phyloP scores from a whole-genome alignment of 1,139 yeast genomes.

The Suhomyces atakaporum region DNA sequence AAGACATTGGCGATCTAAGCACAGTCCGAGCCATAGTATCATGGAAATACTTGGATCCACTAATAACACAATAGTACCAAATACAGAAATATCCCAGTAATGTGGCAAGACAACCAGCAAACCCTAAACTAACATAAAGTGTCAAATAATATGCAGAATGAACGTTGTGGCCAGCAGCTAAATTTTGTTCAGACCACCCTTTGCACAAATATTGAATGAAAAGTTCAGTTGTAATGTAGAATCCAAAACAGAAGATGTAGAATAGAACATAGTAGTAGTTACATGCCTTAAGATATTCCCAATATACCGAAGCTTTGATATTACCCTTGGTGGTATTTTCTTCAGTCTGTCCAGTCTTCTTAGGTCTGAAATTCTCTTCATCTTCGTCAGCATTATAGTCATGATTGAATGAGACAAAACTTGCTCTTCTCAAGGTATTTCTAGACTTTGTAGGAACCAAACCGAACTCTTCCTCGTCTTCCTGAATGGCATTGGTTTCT shows the following conservation, averaged over 20 bases:
- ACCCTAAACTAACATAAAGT: conserved; percentile 24
- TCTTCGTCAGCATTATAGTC: conserved; percentile 23
- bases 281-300: conserved; percentile 30
- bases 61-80: conserved; percentile 31
- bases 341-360: conserved; percentile 22
- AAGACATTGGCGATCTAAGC: conserved; percentile 34
- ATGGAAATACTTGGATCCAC: conserved; percentile 29
- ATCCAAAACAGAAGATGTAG: conserved; percentile 22
- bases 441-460: conserved; percentile 6
- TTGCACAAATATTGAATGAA: conserved; percentile 26
- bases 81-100: conserved; percentile 27
- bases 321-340: conserved; percentile 27
- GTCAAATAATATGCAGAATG: conserved; percentile 21
- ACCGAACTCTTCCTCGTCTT: conserved; percentile 2
- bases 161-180: conserved; percentile 24
- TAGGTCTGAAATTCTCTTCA: conserved; percentile 18
- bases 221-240: conserved; percentile 20
- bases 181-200: conserved; percentile 30
- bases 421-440: conserved; percentile 17
- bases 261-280: conserved; percentile 25
- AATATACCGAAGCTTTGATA: conserved; percentile 25
- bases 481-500: conserved; percentile 1
- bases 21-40: conserved; percentile 28
- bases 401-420: conserved; percentile 26
- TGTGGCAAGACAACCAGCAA: conserved; percentile 25